These are phyloP conservation scores for Eimeria sp. DNA, from an alignment of 169 alveolate genomes.

Conservation along the genomic window DNA sequence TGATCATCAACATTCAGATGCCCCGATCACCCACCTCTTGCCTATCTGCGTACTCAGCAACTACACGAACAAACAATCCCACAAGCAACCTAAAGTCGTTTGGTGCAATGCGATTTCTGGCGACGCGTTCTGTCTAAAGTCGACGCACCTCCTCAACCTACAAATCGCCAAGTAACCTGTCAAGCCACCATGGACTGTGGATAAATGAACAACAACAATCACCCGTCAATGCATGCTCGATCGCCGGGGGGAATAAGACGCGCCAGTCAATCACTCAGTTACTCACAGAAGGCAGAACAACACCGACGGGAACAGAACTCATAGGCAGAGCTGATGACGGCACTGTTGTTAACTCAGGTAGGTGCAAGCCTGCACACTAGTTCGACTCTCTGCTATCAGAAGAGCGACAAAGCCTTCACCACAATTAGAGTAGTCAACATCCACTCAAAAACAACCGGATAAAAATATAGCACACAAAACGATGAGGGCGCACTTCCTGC, in stretches of 20 bases:
- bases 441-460: neutral
- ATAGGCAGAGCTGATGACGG: neutral
- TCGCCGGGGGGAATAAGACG: too few relatives aligned
- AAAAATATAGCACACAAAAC: neutral
- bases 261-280: too few relatives aligned
- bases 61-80: neutral
- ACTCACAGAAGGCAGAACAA: too few relatives aligned
- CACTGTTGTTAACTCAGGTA: neutral
- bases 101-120: neutral
- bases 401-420: neutral
- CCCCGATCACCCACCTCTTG: neutral
- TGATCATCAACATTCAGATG: neutral
- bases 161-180: too few relatives aligned
- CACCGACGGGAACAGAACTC: neutral
- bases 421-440: too few relatives aligned
- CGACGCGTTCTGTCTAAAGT: neutral
- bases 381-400: neutral
- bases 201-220: too few relatives aligned
- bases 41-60: neutral
- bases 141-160: neutral
- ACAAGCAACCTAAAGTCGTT: neutral
- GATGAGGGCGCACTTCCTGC: slow-evolving; percentile 9
- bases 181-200: too few relatives aligned
- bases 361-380: neutral
- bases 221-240: too few relatives aligned